Evolutionary conservation across 2,329 filamentous ascomycete species (phyloP), one percentile per base, ranked within the genome.

Genomic region (Fusarium penzigii): DNA sequence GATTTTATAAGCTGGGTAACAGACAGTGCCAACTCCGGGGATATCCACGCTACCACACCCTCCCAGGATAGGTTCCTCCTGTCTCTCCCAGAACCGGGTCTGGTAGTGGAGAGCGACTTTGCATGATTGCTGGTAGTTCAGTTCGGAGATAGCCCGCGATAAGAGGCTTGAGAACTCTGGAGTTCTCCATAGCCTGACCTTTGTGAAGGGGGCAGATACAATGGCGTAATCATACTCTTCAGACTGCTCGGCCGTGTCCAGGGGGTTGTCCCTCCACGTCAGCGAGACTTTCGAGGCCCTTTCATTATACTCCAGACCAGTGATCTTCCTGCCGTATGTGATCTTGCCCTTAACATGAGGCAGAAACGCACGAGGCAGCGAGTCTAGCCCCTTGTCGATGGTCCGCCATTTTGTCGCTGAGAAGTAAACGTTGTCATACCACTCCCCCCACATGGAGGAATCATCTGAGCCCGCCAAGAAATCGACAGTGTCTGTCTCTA

Each of bases 21-120:
- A 25, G 20, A 25, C 20, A 25, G 7, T 25, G 20, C 20, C 20
- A 25, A 25, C 20, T 5, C 20, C 20, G 7, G 20, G 20, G 20
- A 25, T 25, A 25, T 25, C 20, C 20, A 25, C 20, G 20, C 7
- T 7, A 25, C 20, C 20, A 25, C 20, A 25, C 20, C 20, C 20
- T 25, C 20, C n/a, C 16, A 54, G 49, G 12, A 58, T 45, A 16
- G 46, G 49, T 2, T 48, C 51, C 2, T 56, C 46, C 39, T 58
- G 56, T 29, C 88, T 79, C 12, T 75, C 75, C 49, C 85, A 86
- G 82, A 25, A 25, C 20, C 20, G 20, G 5, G 20, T 25, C 0
- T 85, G 83, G 57, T 79, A 73, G 73, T 87, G 90, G 3, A 90
- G 78, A 0, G 86, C 82, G 0, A 90, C 79, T 66, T 82, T 81